These are phyloP conservation scores for Aspergillus avenaceus DNA, from an alignment of 495 filamentous ascomycete genomes.

Conservation along the genomic window DNA sequence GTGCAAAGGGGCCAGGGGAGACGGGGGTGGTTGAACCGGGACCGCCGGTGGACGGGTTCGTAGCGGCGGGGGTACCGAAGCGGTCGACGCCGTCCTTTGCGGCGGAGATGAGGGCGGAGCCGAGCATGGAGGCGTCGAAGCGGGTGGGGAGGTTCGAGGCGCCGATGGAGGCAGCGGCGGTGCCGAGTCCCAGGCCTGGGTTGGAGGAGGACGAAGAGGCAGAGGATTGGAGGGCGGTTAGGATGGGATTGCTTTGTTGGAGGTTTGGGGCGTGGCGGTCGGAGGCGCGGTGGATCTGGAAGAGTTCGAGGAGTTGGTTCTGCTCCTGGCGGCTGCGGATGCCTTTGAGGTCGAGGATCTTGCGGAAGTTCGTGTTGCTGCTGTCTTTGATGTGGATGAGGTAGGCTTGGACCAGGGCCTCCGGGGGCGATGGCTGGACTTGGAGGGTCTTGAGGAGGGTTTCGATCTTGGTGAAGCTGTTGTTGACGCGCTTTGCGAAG, in stretches of 20 bases:
- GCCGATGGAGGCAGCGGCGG: slow-evolving; percentile 38
- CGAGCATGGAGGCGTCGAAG: slow-evolving; percentile 75
- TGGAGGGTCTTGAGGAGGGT: slow-evolving; percentile 94
- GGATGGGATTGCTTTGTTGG: slow-evolving; percentile 41
- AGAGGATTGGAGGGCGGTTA: slow-evolving; percentile 33
- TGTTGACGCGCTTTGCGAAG: slow-evolving; percentile 86
- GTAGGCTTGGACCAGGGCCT: slow-evolving; percentile 95
- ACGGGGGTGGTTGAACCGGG: slow-evolving; percentile 4
- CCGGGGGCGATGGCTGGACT: slow-evolving; percentile 83
- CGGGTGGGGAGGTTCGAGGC: slow-evolving; percentile 43
- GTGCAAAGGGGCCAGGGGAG: slow-evolving; percentile 1
- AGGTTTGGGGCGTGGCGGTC: slow-evolving; percentile 48
- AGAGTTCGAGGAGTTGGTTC: slow-evolving; percentile 77
- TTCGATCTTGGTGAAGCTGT: slow-evolving; percentile 81
- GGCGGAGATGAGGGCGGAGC: slow-evolving; percentile 69
- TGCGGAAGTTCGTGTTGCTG: slow-evolving; percentile 91
- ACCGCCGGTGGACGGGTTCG: not conserved
- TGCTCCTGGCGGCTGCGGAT: slow-evolving; percentile 78
- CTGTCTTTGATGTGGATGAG: slow-evolving; percentile 89
- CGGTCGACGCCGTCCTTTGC: slow-evolving; percentile 89
- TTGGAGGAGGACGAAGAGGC: slow-evolving; percentile 36
- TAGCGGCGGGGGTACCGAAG: slow-evolving; percentile 61
- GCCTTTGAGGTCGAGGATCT: slow-evolving; percentile 91
- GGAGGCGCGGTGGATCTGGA: slow-evolving; percentile 70
- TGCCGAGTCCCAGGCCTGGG: slow-evolving; percentile 35